Evolutionary conservation across 306 rosid species (phyloP).

Genomic region (Alnus rubra): DNA sequence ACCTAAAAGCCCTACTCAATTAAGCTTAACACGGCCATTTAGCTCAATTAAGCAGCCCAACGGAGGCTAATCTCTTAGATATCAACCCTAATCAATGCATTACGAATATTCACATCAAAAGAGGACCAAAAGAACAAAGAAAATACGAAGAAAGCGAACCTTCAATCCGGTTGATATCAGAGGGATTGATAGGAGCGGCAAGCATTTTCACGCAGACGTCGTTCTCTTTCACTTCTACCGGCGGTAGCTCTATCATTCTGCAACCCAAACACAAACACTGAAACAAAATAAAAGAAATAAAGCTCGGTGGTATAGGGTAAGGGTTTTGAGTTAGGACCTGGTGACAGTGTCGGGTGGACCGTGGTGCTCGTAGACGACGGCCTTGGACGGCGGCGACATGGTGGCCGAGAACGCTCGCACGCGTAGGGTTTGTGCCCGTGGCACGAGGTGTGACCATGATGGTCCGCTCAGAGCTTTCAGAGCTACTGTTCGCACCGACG

Average conservation of each 20-base stretch:
- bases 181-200: slow-evolving; percentile 89
- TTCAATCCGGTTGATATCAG: slow-evolving; percentile 83
- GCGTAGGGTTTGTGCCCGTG: slow-evolving; percentile 23
- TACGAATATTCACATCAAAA: neutral
- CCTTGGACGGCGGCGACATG: slow-evolving; percentile 86
- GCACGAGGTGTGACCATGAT: neutral
- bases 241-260: slow-evolving; percentile 58
- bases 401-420: slow-evolving; percentile 52
- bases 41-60: neutral
- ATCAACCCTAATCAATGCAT: neutral
- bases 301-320: neutral
- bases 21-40: neutral
- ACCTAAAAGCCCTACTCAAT: neutral
- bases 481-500: slow-evolving; percentile 45
- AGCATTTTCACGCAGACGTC: slow-evolving; percentile 91
- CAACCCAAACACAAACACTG: slow-evolving; percentile 1
- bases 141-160: slow-evolving; percentile 33
- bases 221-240: slow-evolving; percentile 64
- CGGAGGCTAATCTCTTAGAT: neutral
- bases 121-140: neutral
- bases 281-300: neutral
- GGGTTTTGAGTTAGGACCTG: slow-evolving; percentile 20
- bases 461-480: slow-evolving; percentile 26
- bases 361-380: slow-evolving; percentile 69
- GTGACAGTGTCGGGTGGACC: slow-evolving; percentile 83